Evolutionary conservation across 495 filamentous ascomycete species (phyloP).

Genomic region (Annulohypoxylon nitens): DNA sequence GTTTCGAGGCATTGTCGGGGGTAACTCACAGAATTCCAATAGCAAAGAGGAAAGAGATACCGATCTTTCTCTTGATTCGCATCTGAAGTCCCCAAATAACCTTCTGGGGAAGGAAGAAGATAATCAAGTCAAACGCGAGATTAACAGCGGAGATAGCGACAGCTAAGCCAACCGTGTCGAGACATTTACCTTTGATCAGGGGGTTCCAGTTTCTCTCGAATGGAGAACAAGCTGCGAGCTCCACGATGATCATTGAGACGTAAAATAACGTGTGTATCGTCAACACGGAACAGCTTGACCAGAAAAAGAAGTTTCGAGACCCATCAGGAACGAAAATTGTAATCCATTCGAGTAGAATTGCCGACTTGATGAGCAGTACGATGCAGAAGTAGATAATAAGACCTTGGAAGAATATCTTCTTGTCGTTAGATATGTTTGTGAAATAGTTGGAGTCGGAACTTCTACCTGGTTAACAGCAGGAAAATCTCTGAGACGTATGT

Average conservation of each 20-base stretch:
- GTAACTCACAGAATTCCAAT: constrained; percentile 1
- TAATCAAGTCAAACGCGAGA: not conserved
- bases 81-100: constrained; percentile 8
- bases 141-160: not conserved
- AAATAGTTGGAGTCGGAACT: not conserved
- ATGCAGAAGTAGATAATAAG: not conserved
- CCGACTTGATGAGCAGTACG: not conserved
- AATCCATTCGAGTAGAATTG: constrained; percentile 8
- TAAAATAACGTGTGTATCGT: not conserved
- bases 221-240: not conserved
- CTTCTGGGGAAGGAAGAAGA: constrained; percentile 1
- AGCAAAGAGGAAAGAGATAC: not conserved
- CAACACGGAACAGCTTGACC: not conserved
- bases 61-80: not conserved
- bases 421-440: not conserved
- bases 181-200: not conserved
- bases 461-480: not conserved
- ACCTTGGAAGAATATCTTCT: not conserved
- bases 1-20: too few relatives aligned
- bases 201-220: constrained; percentile 5
- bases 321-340: not conserved
- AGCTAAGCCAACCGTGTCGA: not conserved
- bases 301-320: constrained; percentile 7
- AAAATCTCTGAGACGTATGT: not conserved
- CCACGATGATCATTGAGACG: not conserved